phyloP scores from a whole-genome alignment of 495 filamentous ascomycete genomes.

The Aspergillus conjunctus region DNA sequence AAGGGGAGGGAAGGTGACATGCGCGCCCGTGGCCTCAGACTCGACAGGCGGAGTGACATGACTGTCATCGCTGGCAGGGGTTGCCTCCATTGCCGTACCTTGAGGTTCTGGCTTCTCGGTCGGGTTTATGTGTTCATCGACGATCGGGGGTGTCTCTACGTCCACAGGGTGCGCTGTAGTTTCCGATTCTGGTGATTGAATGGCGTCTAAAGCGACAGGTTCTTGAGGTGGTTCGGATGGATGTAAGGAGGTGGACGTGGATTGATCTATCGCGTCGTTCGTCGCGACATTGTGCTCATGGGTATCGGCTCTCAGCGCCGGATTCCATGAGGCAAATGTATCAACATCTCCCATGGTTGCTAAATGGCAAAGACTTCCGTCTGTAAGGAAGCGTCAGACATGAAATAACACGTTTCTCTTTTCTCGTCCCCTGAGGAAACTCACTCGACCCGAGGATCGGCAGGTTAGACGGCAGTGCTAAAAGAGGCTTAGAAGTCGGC shows the following conservation, averaged over 20 bases:
- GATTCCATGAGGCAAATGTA: constrained; percentile 43
- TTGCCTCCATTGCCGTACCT: background rate
- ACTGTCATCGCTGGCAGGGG: background rate
- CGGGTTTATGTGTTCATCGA: background rate
- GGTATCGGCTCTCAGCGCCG: constrained; percentile 40
- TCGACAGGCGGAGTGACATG: background rate
- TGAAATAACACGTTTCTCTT: constrained; percentile 21
- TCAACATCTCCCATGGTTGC: constrained; percentile 27
- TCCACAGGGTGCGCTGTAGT: background rate
- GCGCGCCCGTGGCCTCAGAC: background rate
- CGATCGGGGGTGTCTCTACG: background rate
- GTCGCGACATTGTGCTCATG: constrained; percentile 14
- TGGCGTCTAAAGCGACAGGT: background rate
- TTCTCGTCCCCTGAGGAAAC: background rate
- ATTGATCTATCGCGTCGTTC: constrained; percentile 17
- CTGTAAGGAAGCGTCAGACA: constrained; percentile 10
- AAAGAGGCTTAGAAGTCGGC: constrained; percentile 5
- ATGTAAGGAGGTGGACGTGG: constrained; percentile 8
- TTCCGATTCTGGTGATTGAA: background rate
- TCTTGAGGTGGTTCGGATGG: constrained; percentile 8
- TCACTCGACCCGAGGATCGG: constrained; percentile 23
- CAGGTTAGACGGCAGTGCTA: constrained; percentile 15
- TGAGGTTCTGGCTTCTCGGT: constrained; percentile 7
- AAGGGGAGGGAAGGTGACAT: constrained; percentile 3
- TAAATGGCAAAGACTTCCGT: constrained; percentile 15